Evolutionary conservation across 352 stramenopile genomes (phyloP), one percentile per base, ranked within the genome.

Genomic region (Phytophthora colocasiae): DNA sequence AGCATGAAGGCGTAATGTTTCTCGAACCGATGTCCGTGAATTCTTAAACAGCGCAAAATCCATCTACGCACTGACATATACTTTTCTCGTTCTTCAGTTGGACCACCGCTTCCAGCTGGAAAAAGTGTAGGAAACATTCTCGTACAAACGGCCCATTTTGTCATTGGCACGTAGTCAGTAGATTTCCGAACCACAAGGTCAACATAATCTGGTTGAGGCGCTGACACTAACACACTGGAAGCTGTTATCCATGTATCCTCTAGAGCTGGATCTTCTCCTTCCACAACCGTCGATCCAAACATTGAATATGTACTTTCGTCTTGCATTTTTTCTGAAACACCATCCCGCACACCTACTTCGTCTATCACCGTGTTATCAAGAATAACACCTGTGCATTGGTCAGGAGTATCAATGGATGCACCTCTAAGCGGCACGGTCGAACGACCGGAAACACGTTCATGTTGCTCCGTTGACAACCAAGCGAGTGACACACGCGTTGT

Each of bases 91-190:
- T 39, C 6, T 10, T 80, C 63, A 0, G 29, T 54, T n/a, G 71
- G 71, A 0, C 71, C 71, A 12, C 67, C 71, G 40, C 59, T 72
- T 0, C 67, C 63, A 19, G 52, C 52, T 2, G 67, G 60, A 53
- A 80, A 72, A 1, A 77, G n/a, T 0, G 43, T 57, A 2, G 38
- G 63, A 44, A 77, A 71, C 72, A 75, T 80, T 1, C 6, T 14
- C 1, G 39, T 9, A n/a, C 49, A 60, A 3, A 8, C 26, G 3
- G 32, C 59, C 49, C 50, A 67, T 15, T 24, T 45, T 8, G 4
- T 27, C 11, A 22, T 22, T 9, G 59, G 11, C 1, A 56, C 38
- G 7, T 61, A 67, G 0, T 15, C 29, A 12, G 14, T 54, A 2
- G 31, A 54, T 6, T 59, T 59, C 7, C 52, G 15, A 12, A 59